These are phyloP conservation scores for Leersia perrieri DNA, from an alignment of 176 grass and related monocot genomes.

Conservation along the genomic window DNA sequence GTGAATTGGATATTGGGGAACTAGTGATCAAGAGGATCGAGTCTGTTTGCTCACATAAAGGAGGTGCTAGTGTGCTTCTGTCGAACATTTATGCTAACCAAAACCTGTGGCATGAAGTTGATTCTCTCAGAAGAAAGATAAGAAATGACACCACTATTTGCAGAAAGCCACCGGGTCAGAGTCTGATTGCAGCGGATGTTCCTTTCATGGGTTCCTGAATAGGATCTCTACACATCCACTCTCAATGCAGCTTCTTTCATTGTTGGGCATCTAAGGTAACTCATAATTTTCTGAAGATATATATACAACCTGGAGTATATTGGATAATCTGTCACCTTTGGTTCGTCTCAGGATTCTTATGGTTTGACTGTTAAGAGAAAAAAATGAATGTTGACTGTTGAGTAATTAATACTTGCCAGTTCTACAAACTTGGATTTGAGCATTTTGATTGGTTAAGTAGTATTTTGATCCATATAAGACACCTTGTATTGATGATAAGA, in stretches of 20 bases:
- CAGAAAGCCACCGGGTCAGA: constrained; percentile 63
- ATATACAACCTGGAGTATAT: not conserved
- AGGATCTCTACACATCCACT: not conserved
- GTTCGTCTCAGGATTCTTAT: constrained; percentile 20
- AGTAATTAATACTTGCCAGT: not conserved
- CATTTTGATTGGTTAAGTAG: not conserved
- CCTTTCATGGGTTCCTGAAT: constrained; percentile 29
- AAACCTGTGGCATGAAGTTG: constrained; percentile 60
- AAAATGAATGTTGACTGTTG: not conserved
- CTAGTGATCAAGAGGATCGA: constrained; percentile 61
- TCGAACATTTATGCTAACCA: constrained; percentile 72
- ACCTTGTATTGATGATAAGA: not conserved
- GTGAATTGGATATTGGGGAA: constrained; percentile 55
- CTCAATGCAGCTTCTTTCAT: not conserved
- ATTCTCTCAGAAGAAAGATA: constrained; percentile 50
- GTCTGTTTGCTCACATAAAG: constrained; percentile 52
- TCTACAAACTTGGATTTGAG: constrained; percentile 6
- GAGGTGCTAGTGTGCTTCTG: constrained; percentile 59
- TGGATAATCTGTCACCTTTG: not conserved
- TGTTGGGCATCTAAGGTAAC: constrained; percentile 30
- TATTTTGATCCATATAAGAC: not conserved
- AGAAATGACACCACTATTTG: not conserved
- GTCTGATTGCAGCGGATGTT: constrained; percentile 36
- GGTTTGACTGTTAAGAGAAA: not conserved
- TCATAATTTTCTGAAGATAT: not conserved